Evolutionary conservation across 768 basidiomycete species (phyloP).

Genomic region (Trametes meyenii): DNA sequence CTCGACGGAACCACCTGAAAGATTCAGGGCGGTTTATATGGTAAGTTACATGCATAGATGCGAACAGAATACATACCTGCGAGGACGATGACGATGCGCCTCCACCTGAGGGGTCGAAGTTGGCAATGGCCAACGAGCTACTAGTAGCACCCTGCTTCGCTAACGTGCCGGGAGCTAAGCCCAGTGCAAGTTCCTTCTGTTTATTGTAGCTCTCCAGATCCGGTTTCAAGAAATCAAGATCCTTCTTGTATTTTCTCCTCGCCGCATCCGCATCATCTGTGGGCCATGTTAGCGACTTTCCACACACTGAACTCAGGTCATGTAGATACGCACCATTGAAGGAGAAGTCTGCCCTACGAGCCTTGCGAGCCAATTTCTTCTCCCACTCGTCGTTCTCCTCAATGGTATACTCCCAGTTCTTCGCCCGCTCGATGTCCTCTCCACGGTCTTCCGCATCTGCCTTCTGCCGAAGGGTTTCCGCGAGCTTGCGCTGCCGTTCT

Average conservation of each 20-base stretch:
- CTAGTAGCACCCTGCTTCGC: constrained; percentile 41
- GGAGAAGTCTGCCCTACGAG: constrained; percentile 82
- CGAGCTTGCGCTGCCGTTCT: constrained; percentile 88
- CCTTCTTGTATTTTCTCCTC: constrained; percentile 88
- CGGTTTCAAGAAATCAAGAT: constrained; percentile 85
- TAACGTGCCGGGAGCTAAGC: constrained; percentile 71
- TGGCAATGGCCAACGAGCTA: constrained; percentile 44
- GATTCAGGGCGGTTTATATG: constrained; percentile 14
- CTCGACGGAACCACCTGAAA: constrained; percentile 53
- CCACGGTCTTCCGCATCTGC: constrained; percentile 89
- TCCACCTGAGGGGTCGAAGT: constrained; percentile 55
- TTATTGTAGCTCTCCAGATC: constrained; percentile 85
- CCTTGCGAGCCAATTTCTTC: constrained; percentile 82
- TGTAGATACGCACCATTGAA: constrained; percentile 77
- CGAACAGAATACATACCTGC: constrained; percentile 36
- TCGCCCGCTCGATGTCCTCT: constrained; percentile 88
- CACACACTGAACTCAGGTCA: neutral
- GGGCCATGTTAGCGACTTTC: neutral
- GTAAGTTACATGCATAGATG: neutral
- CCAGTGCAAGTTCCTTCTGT: constrained; percentile 86
- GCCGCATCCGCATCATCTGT: constrained; percentile 91
- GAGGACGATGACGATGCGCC: constrained; percentile 33
- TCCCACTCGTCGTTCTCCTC: constrained; percentile 98
- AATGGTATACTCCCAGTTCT: constrained; percentile 95
- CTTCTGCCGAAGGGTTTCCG: constrained; percentile 82